phyloP scores from a whole-genome alignment of 2,329 filamentous ascomycete species.

The Phaeophleospora eucalypticola region DNA sequence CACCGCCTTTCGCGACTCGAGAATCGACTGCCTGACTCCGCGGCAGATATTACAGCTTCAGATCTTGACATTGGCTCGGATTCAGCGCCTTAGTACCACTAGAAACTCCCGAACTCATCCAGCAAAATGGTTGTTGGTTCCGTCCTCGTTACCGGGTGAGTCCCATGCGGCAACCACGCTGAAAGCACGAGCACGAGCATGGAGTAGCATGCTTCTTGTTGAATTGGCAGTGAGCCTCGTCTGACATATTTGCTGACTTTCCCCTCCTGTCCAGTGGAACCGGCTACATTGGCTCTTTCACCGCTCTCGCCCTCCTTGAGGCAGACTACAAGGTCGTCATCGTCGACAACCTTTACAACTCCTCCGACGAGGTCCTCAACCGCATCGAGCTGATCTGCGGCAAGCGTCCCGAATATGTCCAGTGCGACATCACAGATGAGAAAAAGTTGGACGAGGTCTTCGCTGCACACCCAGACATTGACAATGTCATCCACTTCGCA shows the following conservation, averaged over 20 bases:
- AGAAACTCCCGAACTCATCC: neutral
- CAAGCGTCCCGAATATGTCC: conserved; percentile 78
- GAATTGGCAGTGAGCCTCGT: conserved; percentile 1
- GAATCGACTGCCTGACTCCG: neutral
- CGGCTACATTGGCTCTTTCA: conserved; percentile 99
- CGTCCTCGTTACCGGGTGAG: conserved; percentile 24
- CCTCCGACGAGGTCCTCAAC: conserved; percentile 82
- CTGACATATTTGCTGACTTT: conserved; percentile 7
- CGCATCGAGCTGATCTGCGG: conserved; percentile 92
- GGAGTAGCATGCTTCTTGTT: neutral
- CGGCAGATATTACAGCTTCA: neutral
- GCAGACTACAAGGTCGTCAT: conserved; percentile 96
- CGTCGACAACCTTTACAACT: conserved; percentile 96
- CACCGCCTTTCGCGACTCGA: neutral
- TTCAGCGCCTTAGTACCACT: neutral
- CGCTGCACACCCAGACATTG: conserved; percentile 81
- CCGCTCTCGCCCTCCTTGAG: conserved; percentile 82
- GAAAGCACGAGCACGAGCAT: neutral
- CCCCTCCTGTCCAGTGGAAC: conserved; percentile 64
- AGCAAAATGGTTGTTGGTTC: conserved; percentile 23
- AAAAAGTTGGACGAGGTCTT: conserved; percentile 81
- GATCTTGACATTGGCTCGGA: neutral
- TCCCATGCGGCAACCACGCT: conserved; percentile 4
- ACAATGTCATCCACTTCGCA: conserved; percentile 98
- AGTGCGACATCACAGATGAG: conserved; percentile 85